Base-by-base conservation (phyloP, 2,329 filamentous ascomycete species). In the Fusarium pseudonygamai region DNA sequence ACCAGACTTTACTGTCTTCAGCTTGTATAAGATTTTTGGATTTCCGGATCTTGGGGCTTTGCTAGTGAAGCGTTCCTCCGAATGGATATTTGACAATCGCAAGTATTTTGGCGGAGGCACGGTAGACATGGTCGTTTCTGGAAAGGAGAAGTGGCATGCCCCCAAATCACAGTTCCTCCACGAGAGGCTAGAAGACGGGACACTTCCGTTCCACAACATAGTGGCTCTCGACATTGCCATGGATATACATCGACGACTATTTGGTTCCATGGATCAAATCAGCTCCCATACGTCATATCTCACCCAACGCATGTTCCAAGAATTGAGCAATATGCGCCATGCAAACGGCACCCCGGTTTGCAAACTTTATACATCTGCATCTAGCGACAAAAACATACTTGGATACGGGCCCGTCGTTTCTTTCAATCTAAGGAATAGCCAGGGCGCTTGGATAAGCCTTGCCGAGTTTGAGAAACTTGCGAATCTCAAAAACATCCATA, bases 11-110 rank as follows among this genome's bases (percentile, higher is more conserved):
- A 92, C 90, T 0, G 93, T 94, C 0, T 78, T 98, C 46, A 98
- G 95, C 81, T 91, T 98, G 72, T 97, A 98, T 84, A 99, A 98
- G 81, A 95, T 98, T n/a, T 98, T 98, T 80, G 96, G 96, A 3
- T 98, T 98, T 73, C 96, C 96, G 0, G 94, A 98, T 79, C 85
- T 98, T 5, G 96, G 96, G 4, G 95, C 92, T 3, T 83, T 99
- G 65, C 90, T 98, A 36, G 90, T 98, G 18, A 90, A 93, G 46
- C 95, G 93, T 75, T 86, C 89, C 37, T 89, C 93, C 18, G 90
- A 89, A 12, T 80, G 87, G 43, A 79, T 92, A 7, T 91, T 97
- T 52, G 84, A 88, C 37, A 85, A 86, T 46, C 89, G 94, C 67
- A 91, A 85, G 70, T 99, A 97, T 78, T 99, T 99, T 82, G 96